Evolutionary conservation across 768 basidiomycete genomes (phyloP), one percentile per base, ranked within the genome.

Genomic region (Boletus coccyginus): DNA sequence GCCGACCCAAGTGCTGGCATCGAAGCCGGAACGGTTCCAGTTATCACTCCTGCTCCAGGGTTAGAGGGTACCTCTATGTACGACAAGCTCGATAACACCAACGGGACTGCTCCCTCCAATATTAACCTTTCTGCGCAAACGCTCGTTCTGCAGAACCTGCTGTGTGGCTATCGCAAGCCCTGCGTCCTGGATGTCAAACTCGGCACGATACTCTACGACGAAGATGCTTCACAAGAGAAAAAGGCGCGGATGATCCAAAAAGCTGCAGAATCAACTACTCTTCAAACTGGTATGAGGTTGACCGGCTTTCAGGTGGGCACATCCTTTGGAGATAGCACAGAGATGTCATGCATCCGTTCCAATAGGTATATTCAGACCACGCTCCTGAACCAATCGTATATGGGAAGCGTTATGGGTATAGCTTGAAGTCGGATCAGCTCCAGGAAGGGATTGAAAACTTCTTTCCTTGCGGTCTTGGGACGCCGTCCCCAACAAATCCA

Each of bases 151-250:
- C 88, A 95, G 74, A 98, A 99, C 70, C 74, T 94, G 13, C 73
- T 88, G 3, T 72, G 87, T 61, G 66, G 78, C 1, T 98, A 94
- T 75, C 63, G 73, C 36, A 88, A 85, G 67, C 95, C 95, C 7
- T 93, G 90, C 62, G 81, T 97, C 55, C 77, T 98, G 31, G 96
- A 99, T 69, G 79, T 94, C 68, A 99, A 98, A 71, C 87, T 98
- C 16, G 97, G 97, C 1, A 95, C 89, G 0, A 77, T 88, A 1
- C 79, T 98, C n/a, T 91, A 90, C 59, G 93, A 91, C 49, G 81
- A 86, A 21, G 66, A 68, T 12, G 80, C 88, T 6, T 70, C 80
- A 0, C 77, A 81, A 3, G 91, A 90, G 55, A 99, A 99, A 74
- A 78, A 81, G 56, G 79, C 74, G 40, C 83, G 90, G 27, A 94